Evolutionary conservation across 192 early-diverging fungal genomes (phyloP), one percentile per base, ranked within the genome.

Genomic region (Chytriomyces sp.): DNA sequence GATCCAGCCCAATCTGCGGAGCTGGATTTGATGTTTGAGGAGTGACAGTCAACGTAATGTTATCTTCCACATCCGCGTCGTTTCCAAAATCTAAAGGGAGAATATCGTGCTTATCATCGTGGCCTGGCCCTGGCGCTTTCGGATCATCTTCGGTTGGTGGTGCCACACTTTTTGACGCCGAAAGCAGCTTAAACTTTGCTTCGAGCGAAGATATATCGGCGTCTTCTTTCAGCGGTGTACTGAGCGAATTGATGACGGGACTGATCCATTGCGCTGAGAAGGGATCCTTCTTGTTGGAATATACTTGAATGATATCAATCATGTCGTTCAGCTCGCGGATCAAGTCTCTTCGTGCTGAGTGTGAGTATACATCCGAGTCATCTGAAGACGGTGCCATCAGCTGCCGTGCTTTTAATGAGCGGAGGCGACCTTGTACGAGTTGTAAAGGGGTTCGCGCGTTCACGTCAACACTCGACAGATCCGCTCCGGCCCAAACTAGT

Each of bases 401-500:
- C 26, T 64, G 63, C 23, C 47, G 50, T 9, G 13, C 46, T 43
- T 44, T 57, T 61, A 20, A 28, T 35, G 53, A 48, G 35, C 46
- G 9, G 44, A 69, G 23, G 8, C 77, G 67, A 7, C 45, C 24
- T n/a, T 23, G 13, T 35, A 72, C 77, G 8, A 78, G 45, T n/a
- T 43, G 35, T 26, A 78, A 6, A 7, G 77, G 77, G n/a, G 77
- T 78, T 10, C 69, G 24, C 44, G 47, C 69, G 10, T 10, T 28
- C 26, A 18, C 48, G 69, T 78, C 77, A 44, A 6, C 3, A 5
- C 18, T 23, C 28, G 68, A 28, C 3, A 69, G 11, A 50, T 78
- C 77, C 7, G 68, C 67, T 26, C 81, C 78, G 24, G 83, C 79
- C 13, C 69, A 75, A 5, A 84, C 26, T 5, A 84, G 79, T 6